A percentile compares a stretch with the other conserved stretches of the same genome.
Evolutionary conservation across 1,284 basidiomycete species (phyloP).

Genomic region (Ceraceosorus bombacis): DNA sequence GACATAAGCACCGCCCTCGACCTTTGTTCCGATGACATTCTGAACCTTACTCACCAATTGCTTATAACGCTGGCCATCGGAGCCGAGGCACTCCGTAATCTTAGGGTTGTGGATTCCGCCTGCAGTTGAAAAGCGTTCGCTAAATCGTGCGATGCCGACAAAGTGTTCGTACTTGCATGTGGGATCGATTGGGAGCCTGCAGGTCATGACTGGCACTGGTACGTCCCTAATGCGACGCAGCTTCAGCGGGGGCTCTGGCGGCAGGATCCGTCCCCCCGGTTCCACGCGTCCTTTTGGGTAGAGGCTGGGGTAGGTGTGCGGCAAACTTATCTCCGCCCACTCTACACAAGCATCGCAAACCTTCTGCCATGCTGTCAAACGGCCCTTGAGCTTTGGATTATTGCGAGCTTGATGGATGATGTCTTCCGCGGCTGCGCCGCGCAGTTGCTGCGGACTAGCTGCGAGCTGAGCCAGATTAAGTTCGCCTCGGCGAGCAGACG

Average conservation of each 20-base stretch:
- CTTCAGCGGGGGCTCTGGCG: constrained; percentile 18
- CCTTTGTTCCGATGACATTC: neutral
- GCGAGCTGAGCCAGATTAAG: constrained; percentile 13
- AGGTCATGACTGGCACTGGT: constrained; percentile 65
- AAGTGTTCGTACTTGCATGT: constrained; percentile 55
- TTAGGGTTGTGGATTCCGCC: constrained; percentile 81
- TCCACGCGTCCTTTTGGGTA: constrained; percentile 23
- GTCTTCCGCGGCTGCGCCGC: constrained; percentile 61
- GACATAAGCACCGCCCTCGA: neutral
- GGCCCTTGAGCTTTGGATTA: constrained; percentile 49
- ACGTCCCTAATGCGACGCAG: constrained; percentile 20
- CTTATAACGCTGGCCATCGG: constrained; percentile 63
- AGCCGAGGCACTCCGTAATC: constrained; percentile 65
- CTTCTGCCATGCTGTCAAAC: constrained; percentile 59
- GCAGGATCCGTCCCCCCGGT: constrained; percentile 22
- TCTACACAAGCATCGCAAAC: constrained; percentile 68
- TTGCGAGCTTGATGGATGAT: constrained; percentile 61
- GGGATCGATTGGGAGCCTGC: constrained; percentile 63
- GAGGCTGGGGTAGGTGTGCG: constrained; percentile 33
- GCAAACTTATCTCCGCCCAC: constrained; percentile 67
- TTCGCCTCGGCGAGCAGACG: neutral
- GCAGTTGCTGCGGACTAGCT: constrained; percentile 25
- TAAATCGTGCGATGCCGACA: constrained; percentile 59
- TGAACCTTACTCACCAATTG: constrained; percentile 63
- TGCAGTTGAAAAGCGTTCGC: constrained; percentile 57